phyloP scores from a whole-genome alignment of 2,329 filamentous ascomycete genomes.

The Fusarium lyarnte region DNA sequence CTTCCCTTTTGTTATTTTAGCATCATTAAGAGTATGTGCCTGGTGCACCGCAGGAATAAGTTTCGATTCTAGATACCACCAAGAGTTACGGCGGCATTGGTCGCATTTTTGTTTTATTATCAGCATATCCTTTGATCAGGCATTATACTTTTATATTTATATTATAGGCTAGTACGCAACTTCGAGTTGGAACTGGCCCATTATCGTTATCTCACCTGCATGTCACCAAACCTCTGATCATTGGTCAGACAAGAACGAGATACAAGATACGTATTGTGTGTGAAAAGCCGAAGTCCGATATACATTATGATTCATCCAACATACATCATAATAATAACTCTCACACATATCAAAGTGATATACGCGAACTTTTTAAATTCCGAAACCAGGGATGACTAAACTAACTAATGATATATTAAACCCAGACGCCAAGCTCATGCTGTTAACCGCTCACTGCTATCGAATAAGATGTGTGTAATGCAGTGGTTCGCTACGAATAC shows the following conservation, averaged over 20 bases:
- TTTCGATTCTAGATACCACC: conserved; percentile 39
- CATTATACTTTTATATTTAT: background rate
- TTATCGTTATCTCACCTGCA: background rate
- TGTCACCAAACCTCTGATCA: background rate
- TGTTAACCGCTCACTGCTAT: conserved; percentile 20
- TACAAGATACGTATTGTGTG: background rate
- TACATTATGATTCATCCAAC: background rate
- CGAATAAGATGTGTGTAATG: background rate
- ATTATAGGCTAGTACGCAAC: background rate
- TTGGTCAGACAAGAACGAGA: background rate
- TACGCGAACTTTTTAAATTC: background rate
- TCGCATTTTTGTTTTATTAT: conserved; percentile 19
- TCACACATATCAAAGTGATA: background rate
- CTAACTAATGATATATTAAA: conserved; percentile 7
- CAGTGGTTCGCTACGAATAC: background rate
- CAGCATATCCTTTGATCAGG: conserved; percentile 11
- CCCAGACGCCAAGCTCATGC: conserved; percentile 40
- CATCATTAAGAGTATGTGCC: conserved; percentile 31
- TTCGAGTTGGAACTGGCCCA: background rate
- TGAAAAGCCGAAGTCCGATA: background rate
- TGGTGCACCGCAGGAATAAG: conserved; percentile 21
- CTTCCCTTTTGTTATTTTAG: conserved; percentile 12
- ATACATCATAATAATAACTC: background rate
- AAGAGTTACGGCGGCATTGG: conserved; percentile 23
- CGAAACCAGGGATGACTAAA: background rate